A percentile compares a stretch with the other conserved stretches of the same genome.
Evolutionary conservation across 2,329 filamentous ascomycete genomes (phyloP).

Genomic region (Myriosclerotinia scirpicola): DNA sequence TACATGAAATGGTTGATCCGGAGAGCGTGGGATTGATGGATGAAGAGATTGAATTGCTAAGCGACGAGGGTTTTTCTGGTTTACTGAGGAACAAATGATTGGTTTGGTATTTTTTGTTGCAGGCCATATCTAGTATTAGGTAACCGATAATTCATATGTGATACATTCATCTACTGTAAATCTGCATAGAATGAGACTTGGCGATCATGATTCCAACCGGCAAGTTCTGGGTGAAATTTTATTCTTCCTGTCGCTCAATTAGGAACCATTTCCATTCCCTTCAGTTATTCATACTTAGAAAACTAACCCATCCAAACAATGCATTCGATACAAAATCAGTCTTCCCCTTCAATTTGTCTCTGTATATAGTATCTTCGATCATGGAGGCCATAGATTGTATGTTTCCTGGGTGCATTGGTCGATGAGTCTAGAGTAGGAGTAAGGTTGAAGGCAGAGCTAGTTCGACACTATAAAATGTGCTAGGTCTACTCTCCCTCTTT

Average conservation of each 20-base stretch:
- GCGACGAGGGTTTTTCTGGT: neutral
- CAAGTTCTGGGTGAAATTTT: no score
- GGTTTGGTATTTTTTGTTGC: neutral
- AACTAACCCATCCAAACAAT: no score
- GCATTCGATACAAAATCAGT: no score
- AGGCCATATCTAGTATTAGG: neutral
- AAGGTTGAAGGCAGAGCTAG: no score
- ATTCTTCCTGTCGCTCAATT: no score
- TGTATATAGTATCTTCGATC: neutral
- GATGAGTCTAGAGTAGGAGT: no score
- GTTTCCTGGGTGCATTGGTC: neutral
- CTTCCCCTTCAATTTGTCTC: no score
- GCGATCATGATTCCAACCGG: no score
- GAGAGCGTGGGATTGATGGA: slow-evolving; percentile 14
- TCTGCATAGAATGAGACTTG: neutral
- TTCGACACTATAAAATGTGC: no score
- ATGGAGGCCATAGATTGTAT: neutral
- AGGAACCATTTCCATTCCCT: no score
- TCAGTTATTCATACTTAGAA: no score
- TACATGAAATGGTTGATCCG: slow-evolving; percentile 6
- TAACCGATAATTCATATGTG: neutral
- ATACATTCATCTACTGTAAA: neutral
- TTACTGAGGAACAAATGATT: neutral
- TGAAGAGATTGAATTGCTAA: neutral
- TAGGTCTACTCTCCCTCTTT: no score